Evolutionary conservation across 2,329 filamentous ascomycete genomes (phyloP).

Genomic region (Colletotrichum sidae): DNA sequence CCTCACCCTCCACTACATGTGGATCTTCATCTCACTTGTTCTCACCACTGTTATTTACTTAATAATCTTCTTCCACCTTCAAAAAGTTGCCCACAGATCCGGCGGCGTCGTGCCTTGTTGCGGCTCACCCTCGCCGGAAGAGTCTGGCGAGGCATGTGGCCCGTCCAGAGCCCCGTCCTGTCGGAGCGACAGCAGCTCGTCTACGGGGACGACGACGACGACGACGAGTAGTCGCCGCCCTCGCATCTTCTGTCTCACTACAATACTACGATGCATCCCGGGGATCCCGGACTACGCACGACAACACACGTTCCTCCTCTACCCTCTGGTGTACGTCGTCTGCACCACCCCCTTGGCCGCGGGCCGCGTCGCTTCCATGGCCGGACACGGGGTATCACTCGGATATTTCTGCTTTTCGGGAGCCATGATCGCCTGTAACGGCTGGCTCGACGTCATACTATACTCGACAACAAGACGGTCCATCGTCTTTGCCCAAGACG

Average conservation of each 20-base stretch:
- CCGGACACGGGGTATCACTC: slow-evolving; percentile 61
- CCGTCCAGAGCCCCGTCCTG: too few relatives aligned
- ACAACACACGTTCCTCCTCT: slow-evolving; percentile 71
- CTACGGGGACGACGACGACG: not conserved
- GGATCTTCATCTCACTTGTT: slow-evolving; percentile 64
- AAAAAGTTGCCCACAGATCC: slow-evolving; percentile 39
- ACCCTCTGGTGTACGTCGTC: slow-evolving; percentile 76
- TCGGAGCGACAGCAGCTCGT: not conserved
- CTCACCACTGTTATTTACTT: slow-evolving; percentile 54
- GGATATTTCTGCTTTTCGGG: slow-evolving; percentile 70
- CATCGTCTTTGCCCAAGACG: slow-evolving; percentile 60
- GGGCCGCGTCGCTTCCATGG: slow-evolving; percentile 73
- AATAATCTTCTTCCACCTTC: slow-evolving; percentile 54
- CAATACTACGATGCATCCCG: slow-evolving; percentile 15
- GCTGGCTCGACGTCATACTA: slow-evolving; percentile 65
- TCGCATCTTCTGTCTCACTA: not conserved
- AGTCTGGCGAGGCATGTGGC: too few relatives aligned
- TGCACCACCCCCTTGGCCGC: slow-evolving; percentile 75
- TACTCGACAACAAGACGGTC: slow-evolving; percentile 64
- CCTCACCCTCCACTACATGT: slow-evolving; percentile 72
- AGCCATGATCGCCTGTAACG: slow-evolving; percentile 67
- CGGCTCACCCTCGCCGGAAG: not conserved
- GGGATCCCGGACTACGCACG: slow-evolving; percentile 43
- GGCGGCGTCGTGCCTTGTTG: slow-evolving; percentile 19
- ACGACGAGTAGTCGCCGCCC: not conserved